Percentiles rank a stretch among this genome's conserved stretches.
These are phyloP conservation scores for Metrosideros polymorpha DNA, from an alignment of 441 rosid species.

Conservation along the genomic window DNA sequence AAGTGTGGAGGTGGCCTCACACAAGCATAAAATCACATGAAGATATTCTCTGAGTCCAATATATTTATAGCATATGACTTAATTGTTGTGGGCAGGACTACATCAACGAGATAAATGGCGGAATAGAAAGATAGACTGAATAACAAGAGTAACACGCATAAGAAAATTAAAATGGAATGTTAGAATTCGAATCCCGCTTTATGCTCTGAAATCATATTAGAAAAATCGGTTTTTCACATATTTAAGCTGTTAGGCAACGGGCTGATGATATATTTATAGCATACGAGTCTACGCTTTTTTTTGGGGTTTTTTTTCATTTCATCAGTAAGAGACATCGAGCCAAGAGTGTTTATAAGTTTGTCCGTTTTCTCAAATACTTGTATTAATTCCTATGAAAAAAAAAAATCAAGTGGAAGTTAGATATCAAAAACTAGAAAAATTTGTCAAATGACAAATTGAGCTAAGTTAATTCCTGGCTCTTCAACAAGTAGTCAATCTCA, in stretches of 20 bases:
- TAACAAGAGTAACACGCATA: neutral
- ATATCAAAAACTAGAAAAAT: neutral
- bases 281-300: too few relatives aligned
- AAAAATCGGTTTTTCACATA: neutral
- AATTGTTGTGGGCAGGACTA: neutral
- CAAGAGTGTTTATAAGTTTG: neutral
- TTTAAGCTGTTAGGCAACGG: neutral
- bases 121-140: neutral
- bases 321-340: neutral
- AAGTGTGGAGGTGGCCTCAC: neutral
- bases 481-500: neutral
- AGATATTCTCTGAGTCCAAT: neutral
- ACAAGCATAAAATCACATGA: neutral
- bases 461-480: neutral
- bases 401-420: neutral
- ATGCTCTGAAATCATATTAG: neutral
- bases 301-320: neutral
- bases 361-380: neutral
- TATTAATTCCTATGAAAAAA: neutral
- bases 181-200: rapidly evolving
- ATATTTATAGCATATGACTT: neutral
- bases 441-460: neutral
- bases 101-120: rapidly evolving
- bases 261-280: neutral
- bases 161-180: neutral